Percentiles rank a stretch among this genome's conserved stretches.
Evolutionary conservation across 129 eudicot species (phyloP).

Genomic region (Chrysanthemum seticuspe): DNA sequence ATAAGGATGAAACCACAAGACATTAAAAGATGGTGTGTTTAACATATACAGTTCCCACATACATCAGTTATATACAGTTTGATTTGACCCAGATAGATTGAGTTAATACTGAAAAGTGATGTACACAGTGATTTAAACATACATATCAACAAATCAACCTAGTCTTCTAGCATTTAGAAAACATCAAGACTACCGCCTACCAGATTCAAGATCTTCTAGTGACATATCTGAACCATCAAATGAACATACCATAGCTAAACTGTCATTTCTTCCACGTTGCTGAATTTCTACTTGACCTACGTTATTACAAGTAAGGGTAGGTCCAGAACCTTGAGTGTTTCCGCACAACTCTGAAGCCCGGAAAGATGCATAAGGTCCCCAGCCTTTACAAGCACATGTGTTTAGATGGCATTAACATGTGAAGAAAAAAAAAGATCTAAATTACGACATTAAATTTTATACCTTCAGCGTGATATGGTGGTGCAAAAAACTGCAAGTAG

Average conservation of each 20-base stretch:
- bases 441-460: neutral
- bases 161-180: conserved; percentile 6
- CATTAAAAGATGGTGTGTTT: neutral
- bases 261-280: conserved; percentile 11
- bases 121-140: neutral
- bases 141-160: conserved; percentile 24
- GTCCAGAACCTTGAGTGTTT: conserved; percentile 19
- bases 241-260: conserved; percentile 17
- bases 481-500: conserved; percentile 83
- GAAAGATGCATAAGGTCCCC: conserved; percentile 75
- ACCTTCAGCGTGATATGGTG: conserved; percentile 75
- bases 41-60: neutral
- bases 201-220: conserved; percentile 57
- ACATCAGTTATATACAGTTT: conserved; percentile 2
- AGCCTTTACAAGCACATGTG: conserved; percentile 37
- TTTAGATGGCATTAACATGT: neutral
- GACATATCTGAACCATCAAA: conserved; percentile 26
- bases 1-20: neutral
- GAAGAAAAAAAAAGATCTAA: neutral
- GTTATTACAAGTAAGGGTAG: neutral
- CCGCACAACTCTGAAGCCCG: conserved; percentile 43
- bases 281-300: conserved; percentile 30
- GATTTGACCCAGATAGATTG: neutral
- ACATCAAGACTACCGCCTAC: conserved; percentile 27
- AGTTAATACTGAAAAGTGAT: neutral